Evolutionary conservation across 148 eudicot genomes (phyloP).

Genomic region (Suaeda aralocaspica): DNA sequence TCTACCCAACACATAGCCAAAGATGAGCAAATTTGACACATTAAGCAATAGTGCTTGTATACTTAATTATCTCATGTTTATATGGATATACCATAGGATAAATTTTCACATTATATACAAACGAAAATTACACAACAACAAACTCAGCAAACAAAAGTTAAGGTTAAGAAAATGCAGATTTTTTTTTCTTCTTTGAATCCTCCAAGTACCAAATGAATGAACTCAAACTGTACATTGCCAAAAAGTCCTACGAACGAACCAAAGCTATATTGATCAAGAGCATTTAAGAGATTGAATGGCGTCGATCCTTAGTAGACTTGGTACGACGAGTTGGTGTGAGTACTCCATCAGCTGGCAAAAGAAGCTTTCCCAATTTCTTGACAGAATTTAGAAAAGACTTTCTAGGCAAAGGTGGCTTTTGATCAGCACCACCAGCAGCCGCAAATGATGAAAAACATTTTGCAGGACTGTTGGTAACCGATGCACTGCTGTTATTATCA

Average conservation of each 20-base stretch:
- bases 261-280: not conserved
- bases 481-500: constrained; percentile 9
- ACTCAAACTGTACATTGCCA: constrained; percentile 27
- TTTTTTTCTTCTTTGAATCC: constrained; percentile 2
- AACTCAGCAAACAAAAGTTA: constrained; percentile 2
- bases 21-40: too few species aligned
- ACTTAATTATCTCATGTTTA: not conserved
- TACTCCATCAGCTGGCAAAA: constrained; percentile 34
- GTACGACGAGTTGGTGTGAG: constrained; percentile 32
- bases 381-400: constrained; percentile 58
- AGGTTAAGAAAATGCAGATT: not conserved
- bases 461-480: constrained; percentile 34
- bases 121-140: not conserved
- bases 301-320: constrained; percentile 46
- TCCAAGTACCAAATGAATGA: constrained; percentile 16
- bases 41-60: not conserved
- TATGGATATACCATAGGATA: not conserved
- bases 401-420: constrained; percentile 55
- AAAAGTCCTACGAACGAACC: constrained; percentile 8
- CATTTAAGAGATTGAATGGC: constrained; percentile 59
- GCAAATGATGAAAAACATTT: constrained; percentile 22
- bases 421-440: constrained; percentile 21
- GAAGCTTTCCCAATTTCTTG: constrained; percentile 61
- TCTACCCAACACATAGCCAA: too few species aligned
- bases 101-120: constrained; percentile 17